These are phyloP conservation scores for Fusarium newnesense DNA, from an alignment of 2,329 filamentous ascomycete genomes.

Conservation along the genomic window DNA sequence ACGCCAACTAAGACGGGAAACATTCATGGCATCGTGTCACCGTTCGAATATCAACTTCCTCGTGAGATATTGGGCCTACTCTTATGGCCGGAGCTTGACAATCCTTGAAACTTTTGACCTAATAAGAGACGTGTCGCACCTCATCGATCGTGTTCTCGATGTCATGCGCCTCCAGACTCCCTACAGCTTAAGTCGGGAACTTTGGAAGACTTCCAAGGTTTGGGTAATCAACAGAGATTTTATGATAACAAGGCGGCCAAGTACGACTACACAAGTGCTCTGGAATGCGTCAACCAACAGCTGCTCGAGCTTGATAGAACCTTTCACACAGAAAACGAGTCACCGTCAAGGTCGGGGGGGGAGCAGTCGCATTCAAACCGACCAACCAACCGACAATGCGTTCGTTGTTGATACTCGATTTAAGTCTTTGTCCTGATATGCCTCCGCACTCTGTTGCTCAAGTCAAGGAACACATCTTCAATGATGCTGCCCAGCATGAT, in stretches of 20 bases:
- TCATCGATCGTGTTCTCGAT: no score
- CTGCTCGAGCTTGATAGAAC: not conserved
- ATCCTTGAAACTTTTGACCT: no score
- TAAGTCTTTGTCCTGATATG: not conserved
- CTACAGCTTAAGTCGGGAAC: no score
- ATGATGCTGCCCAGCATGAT: not conserved
- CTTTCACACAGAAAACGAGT: not conserved
- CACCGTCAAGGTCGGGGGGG: no score
- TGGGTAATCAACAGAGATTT: not conserved
- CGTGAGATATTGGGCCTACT: no score
- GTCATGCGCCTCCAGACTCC: no score
- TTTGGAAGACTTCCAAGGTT: not conserved
- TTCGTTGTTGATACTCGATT: not conserved
- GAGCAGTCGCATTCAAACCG: no score
- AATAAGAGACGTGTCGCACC: no score
- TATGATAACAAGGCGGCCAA: not conserved
- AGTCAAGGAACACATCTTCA: not conserved
- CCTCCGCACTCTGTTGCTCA: not conserved
- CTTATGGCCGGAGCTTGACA: no score
- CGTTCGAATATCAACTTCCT: no score
- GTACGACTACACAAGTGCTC: not conserved
- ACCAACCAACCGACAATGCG: not conserved
- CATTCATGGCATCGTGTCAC: no score
- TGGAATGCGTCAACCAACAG: not conserved
- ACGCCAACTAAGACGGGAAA: not conserved